Base-by-base conservation (phyloP, 2,329 filamentous ascomycete genomes). In the Tolypocladium tundrense region DNA sequence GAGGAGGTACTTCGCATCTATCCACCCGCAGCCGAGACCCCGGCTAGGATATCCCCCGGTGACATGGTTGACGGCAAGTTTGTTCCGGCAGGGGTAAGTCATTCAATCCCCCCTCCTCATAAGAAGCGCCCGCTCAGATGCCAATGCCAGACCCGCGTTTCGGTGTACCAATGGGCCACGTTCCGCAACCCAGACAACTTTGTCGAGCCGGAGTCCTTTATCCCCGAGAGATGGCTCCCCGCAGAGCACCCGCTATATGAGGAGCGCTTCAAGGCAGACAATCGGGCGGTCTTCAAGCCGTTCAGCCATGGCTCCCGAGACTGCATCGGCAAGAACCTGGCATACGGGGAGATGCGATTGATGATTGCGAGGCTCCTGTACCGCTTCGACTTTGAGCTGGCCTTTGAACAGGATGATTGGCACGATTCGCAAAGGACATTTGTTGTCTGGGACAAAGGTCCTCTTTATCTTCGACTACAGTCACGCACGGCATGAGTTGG, bases 321-420 rank as follows among this genome's bases (percentile, higher is more conserved):
- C 19, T 77, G 75, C 55, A 65, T 77, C 37, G 75, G 75, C 1
- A 68, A 70, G 56, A 77, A 74, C 39, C 60, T 68, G 4, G 78
- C 78, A 1, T 76, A 76, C 52, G 71, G 71, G 4, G 78, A 81
- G 62, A 75, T 81, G 73, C 73, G 78, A 1, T 60, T 80, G 4
- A 73, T 79, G 11, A 59, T 79, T 1, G 70, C 75, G 1, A 71
- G 73, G 10, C 56, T 81, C 7, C 60, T 81, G 2, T 79, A 68
- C 57, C 71, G 73, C 24, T 80, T 80, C 58, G 77, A 80, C 52
- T 60, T 79, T 52, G 64, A 70, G 48, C 40, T 56, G 10, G 40
- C 40, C 7, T 42, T 21, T n/a, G 21, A 31, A 3, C 57, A 59
- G 31, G 21, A 53, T 8, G 10, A 19, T 7, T 59, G 57, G 57